Evolutionary conservation across 2,329 filamentous ascomycete species (phyloP).

Genomic region (Talaromyces sp.): DNA sequence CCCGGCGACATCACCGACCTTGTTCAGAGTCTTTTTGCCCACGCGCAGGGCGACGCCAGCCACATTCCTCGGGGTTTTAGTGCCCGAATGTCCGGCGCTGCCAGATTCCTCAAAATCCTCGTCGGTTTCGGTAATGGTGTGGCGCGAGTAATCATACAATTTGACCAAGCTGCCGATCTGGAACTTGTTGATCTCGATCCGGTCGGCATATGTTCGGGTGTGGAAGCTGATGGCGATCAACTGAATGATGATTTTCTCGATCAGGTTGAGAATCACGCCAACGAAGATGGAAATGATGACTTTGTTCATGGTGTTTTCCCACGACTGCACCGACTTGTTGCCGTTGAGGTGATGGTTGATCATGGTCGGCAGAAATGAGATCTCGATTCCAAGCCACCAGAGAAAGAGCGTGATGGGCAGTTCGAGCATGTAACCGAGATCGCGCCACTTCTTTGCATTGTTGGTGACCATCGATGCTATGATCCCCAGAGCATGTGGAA

Average conservation of each 20-base stretch:
- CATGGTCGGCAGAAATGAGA: constrained; percentile 81
- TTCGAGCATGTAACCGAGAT: constrained; percentile 79
- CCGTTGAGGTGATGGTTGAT: constrained; percentile 56
- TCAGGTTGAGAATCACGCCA: constrained; percentile 69
- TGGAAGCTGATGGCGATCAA: constrained; percentile 94
- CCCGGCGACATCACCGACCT: constrained; percentile 78
- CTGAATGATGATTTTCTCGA: constrained; percentile 90
- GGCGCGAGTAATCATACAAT: constrained; percentile 59
- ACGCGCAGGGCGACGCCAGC: constrained; percentile 66
- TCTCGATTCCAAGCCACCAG: constrained; percentile 81
- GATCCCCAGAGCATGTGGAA: constrained; percentile 57
- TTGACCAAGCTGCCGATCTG: constrained; percentile 67
- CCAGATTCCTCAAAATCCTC: constrained; percentile 65
- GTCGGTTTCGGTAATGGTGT: constrained; percentile 63
- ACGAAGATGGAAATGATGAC: constrained; percentile 82
- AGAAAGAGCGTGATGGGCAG: constrained; percentile 81
- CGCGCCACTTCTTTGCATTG: constrained; percentile 87
- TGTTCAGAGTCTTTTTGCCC: constrained; percentile 68
- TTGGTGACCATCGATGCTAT: constrained; percentile 74
- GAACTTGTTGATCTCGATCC: constrained; percentile 89
- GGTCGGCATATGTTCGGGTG: constrained; percentile 78
- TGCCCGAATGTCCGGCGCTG: constrained; percentile 44
- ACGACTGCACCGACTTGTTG: constrained; percentile 49
- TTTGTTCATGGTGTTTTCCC: constrained; percentile 78
- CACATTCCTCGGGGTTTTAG: constrained; percentile 66